A percentile compares a stretch with the other conserved stretches of the same genome.
These are phyloP conservation scores for Cavenderia fasciculata DNA, from an alignment of 78 protist genomes.

Conservation along the genomic window DNA sequence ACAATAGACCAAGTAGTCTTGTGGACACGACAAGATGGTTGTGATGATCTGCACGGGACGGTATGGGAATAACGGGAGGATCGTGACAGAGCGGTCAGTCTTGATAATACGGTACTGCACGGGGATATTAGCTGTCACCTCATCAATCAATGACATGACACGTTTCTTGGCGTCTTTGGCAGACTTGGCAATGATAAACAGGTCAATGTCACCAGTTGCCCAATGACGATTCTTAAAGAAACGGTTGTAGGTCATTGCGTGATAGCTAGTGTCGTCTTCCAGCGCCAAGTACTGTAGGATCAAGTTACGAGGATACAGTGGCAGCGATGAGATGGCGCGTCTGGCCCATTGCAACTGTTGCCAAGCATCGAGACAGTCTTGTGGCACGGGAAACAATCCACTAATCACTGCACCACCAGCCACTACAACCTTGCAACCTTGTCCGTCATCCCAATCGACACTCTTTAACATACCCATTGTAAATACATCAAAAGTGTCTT, in stretches of 20 bases:
- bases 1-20: not conserved
- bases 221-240: not conserved
- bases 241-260: not conserved
- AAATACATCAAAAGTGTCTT: not conserved
- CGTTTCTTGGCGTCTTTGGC: not conserved
- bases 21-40: not conserved
- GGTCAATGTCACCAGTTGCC: constrained; percentile 9
- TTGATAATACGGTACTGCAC: not conserved
- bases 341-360: not conserved
- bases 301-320: no score
- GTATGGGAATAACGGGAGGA: constrained; percentile 23
- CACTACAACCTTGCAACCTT: not conserved
- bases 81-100: constrained; percentile 9
- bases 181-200: not conserved
- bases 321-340: not conserved
- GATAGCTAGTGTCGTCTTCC: not conserved
- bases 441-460: not conserved
- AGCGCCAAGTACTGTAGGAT: no score
- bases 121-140: not conserved
- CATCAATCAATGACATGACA: not conserved
- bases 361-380: not conserved
- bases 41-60: constrained; percentile 42
- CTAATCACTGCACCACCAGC: not conserved
- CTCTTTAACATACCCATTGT: not conserved
- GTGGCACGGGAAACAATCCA: not conserved